These are phyloP conservation scores for Mucor velutinosus DNA, from an alignment of 371 early-diverging fungal genomes.

Conservation along the genomic window DNA sequence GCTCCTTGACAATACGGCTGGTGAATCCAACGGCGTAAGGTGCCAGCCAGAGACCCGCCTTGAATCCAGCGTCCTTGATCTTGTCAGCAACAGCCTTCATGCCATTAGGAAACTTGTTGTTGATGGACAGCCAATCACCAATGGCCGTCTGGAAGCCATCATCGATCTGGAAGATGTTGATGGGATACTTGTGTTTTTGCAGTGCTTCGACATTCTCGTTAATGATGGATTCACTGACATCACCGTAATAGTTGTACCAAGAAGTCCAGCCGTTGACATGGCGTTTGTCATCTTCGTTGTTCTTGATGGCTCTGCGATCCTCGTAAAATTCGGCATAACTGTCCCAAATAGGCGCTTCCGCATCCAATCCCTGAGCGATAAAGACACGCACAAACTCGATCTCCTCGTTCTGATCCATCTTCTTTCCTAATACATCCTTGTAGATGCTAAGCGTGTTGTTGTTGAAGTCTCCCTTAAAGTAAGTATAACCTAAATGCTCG, in stretches of 20 bases:
- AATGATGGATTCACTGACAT: conserved; percentile 54
- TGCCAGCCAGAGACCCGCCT: conserved; percentile 64
- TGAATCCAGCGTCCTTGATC: conserved; percentile 47
- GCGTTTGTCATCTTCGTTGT: conserved; percentile 21
- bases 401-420: conserved; percentile 20
- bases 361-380: conserved; percentile 35
- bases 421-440: conserved; percentile 51
- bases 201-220: conserved; percentile 50
- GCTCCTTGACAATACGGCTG: conserved; percentile 48
- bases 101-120: conserved; percentile 54
- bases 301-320: conserved; percentile 34
- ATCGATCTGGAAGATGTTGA: conserved; percentile 63
- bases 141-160: conserved; percentile 63
- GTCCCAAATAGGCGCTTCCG: conserved; percentile 52
- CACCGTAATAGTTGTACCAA: conserved; percentile 64
- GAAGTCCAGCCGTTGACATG: conserved; percentile 65
- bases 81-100: conserved; percentile 45
- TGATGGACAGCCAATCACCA: conserved; percentile 62
- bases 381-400: conserved; percentile 36
- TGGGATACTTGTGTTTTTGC: conserved; percentile 46
- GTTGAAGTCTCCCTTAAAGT: conserved; percentile 54
- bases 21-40: conserved; percentile 57
- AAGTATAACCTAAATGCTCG: conserved; percentile 57
- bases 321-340: conserved; percentile 42
- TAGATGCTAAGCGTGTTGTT: conserved; percentile 42